Evolutionary conservation across 2,329 filamentous ascomycete species (phyloP).

Genomic region (Pestalotiopsis sp.): DNA sequence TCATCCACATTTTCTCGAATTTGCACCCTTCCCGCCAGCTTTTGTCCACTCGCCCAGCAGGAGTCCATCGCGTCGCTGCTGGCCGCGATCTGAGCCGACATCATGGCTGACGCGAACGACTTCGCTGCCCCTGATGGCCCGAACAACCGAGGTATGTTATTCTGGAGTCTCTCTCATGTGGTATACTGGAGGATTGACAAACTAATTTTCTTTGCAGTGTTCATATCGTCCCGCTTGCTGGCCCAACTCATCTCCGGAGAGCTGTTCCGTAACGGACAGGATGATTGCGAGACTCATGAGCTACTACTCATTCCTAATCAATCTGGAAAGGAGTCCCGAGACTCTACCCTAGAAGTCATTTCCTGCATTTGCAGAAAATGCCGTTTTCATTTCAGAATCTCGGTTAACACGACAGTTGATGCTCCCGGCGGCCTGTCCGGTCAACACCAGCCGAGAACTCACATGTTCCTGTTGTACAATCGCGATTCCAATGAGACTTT

Average conservation of each 20-base stretch:
- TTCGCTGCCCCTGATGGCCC: neutral
- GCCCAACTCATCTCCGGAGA: conserved; percentile 25
- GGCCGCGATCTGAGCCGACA: neutral
- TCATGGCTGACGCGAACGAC: neutral
- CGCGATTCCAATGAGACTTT: conserved; percentile 16
- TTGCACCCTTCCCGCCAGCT: neutral
- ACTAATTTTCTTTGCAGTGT: conserved; percentile 19
- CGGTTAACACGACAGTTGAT: conserved; percentile 14
- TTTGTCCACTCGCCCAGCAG: neutral
- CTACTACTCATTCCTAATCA: conserved; percentile 23
- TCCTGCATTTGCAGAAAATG: conserved; percentile 31
- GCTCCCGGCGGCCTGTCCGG: neutral
- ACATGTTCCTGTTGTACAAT: conserved; percentile 30
- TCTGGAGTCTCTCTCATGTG: neutral
- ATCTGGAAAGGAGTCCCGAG: neutral
- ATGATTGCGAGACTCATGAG: conserved; percentile 24
- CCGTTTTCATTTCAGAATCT: conserved; percentile 31
- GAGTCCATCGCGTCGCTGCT: neutral
- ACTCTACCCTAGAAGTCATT: conserved; percentile 7
- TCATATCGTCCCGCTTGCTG: conserved; percentile 32
- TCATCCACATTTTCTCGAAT: neutral
- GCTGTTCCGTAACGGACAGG: conserved; percentile 18
- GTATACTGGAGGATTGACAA: neutral
- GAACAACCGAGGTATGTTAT: neutral
- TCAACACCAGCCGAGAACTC: conserved; percentile 14